These are phyloP conservation scores for Corylus americana DNA, from an alignment of 306 rosid species.

Conservation along the genomic window DNA sequence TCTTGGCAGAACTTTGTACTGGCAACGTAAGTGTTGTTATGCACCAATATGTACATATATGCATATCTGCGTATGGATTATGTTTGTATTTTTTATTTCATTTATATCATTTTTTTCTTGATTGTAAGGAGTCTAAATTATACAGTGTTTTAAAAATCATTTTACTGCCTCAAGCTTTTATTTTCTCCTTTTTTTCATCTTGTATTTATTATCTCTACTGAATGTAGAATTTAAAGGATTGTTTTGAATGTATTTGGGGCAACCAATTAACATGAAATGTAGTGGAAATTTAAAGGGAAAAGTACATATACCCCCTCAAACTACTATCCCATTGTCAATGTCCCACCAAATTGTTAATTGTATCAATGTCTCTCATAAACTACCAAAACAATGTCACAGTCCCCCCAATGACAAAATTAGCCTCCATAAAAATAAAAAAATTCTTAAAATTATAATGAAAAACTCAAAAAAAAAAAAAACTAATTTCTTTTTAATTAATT, in stretches of 20 bases:
- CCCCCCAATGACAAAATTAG: no score
- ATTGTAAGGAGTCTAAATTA: neutral
- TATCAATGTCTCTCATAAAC: no score
- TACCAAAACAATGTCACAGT: no score
- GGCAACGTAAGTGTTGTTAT: conserved; percentile 76
- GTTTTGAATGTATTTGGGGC: no score
- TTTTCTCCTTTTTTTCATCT: neutral
- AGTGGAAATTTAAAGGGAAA: neutral
- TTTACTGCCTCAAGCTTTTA: neutral
- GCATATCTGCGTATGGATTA: neutral
- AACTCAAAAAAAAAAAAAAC: no score
- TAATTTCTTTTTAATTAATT: no score
- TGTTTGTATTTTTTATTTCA: neutral
- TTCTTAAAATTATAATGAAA: no score
- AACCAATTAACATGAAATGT: neutral
- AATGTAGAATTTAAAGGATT: no score
- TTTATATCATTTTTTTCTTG: neutral
- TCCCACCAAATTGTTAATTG: no score
- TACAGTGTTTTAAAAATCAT: neutral
- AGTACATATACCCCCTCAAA: no score
- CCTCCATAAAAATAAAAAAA: no score
- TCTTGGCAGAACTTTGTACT: conserved; percentile 96
- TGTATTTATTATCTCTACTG: neutral
- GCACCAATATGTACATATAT: neutral
- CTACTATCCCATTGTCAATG: no score